phyloP scores from a whole-genome alignment of 106 monocot genomes.

The Acorus gramineus region DNA sequence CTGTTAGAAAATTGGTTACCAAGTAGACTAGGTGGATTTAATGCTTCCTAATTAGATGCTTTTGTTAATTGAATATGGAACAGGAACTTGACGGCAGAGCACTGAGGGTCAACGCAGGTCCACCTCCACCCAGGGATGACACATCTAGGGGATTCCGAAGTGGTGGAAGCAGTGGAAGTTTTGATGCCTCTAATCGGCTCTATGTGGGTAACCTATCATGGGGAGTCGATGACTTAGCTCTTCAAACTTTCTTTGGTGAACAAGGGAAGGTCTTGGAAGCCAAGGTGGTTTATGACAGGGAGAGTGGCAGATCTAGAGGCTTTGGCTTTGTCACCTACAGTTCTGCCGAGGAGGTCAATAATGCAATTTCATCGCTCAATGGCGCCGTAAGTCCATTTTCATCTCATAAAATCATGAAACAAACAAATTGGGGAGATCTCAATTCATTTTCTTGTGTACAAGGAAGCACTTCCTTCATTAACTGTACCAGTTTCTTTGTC shows the following conservation, averaged over 20 bases:
- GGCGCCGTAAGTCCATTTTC: slow-evolving; percentile 52
- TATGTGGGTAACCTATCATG: slow-evolving; percentile 86
- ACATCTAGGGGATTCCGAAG: slow-evolving; percentile 41
- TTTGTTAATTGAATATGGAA: not conserved
- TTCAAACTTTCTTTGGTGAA: slow-evolving; percentile 66
- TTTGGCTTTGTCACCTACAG: slow-evolving; percentile 88
- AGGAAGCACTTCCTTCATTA: not conserved
- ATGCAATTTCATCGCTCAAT: slow-evolving; percentile 60
- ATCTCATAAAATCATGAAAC: not conserved
- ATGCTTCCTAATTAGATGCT: too few relatives aligned
- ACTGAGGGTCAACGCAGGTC: slow-evolving; percentile 75
- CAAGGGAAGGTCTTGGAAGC: slow-evolving; percentile 73
- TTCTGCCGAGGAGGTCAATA: slow-evolving; percentile 52
- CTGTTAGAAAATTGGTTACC: too few relatives aligned
- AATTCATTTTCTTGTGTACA: not conserved
- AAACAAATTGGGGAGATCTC: too few relatives aligned
- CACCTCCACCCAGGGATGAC: slow-evolving; percentile 59
- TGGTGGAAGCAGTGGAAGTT: not conserved
- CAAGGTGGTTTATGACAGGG: slow-evolving; percentile 71
- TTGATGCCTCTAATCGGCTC: slow-evolving; percentile 29
- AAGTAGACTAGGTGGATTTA: too few relatives aligned
- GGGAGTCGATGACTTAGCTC: slow-evolving; percentile 60
- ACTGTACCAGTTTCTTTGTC: not conserved
- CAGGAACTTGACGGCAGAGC: slow-evolving; percentile 70
- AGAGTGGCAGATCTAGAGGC: slow-evolving; percentile 83